Evolutionary conservation across 164 flowering plant genomes (phyloP).

Genomic region (Umbellularia californica): DNA sequence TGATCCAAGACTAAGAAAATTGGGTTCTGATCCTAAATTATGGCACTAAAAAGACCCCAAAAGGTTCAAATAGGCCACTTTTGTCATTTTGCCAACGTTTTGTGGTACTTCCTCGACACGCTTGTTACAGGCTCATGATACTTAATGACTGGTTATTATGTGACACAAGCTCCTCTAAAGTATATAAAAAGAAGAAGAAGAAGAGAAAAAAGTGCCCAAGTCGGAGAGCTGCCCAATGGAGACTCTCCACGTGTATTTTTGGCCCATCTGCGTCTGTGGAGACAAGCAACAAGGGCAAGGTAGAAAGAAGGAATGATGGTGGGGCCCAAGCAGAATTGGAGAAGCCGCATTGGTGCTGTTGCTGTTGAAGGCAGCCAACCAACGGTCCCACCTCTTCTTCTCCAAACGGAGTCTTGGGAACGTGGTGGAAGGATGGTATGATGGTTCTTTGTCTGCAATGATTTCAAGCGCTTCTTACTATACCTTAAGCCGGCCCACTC

Average conservation of each 20-base stretch:
- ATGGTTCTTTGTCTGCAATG: conserved; percentile 18
- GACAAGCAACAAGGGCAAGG: conserved; percentile 3
- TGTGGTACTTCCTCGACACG: conserved; percentile 7
- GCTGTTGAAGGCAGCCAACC: conserved; percentile 31
- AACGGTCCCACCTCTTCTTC: conserved; percentile 18
- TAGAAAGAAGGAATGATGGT: conserved; percentile 22
- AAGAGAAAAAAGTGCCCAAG: background rate
- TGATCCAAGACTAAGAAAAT: too few relatives aligned
- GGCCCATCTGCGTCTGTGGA: background rate
- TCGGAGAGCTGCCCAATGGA: background rate
- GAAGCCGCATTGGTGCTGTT: conserved; percentile 40
- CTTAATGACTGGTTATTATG: background rate
- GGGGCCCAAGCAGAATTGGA: conserved; percentile 39
- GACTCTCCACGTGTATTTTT: conserved; percentile 5
- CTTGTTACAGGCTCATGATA: conserved; percentile 5
- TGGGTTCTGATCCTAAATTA: too few relatives aligned
- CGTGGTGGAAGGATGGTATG: conserved; percentile 22
- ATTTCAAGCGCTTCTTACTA: conserved; percentile 3
- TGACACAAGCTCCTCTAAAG: background rate
- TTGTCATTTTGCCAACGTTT: background rate
- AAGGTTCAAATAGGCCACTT: background rate
- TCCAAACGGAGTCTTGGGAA: conserved; percentile 18
- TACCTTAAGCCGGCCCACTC: background rate
- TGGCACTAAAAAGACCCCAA: background rate
- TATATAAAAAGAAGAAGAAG: background rate